Base-by-base conservation (phyloP, 2,329 filamentous ascomycete species). In the Madurella fahalii region DNA sequence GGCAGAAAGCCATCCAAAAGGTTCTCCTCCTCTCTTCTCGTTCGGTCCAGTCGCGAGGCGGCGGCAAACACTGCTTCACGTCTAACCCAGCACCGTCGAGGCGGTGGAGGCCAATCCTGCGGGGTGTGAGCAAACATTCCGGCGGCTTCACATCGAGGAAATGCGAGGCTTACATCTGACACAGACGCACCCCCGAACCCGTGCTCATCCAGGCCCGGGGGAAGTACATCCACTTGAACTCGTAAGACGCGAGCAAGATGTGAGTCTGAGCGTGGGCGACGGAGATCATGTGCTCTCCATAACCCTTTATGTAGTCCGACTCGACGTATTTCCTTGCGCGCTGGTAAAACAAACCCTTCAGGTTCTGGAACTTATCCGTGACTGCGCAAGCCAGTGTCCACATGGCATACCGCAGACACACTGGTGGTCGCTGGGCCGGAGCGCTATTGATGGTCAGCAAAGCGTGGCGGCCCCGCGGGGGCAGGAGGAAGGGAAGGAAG, bases 161-260 rank as follows among this genome's bases (percentile, higher is more conserved):
- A 20, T 5, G 4, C 3, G 32, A 25, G 17, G 69, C 80, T 69
- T 68, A 84, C 93, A 97, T 96, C 65, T 95, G 87, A 48, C 83
- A 83, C 51, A 97, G 72, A 48, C 93, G 82, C n/a, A 87, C 83
- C 4, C 87, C 87, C 58, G 89, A 80, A 18, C 93, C 94, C 2
- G 89, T 87, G 62, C 89, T 96, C 74, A 96, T 84, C 94, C 94
- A 97, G 1, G 94, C 94, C 61, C 94, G 79, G 1, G 94, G 93
- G 64, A 97, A 97, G 69, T 91, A 95, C 89, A 97, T 96, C 80
- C 89, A 88, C 73, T 93, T 96, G 77, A 96, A 97, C 70, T 99
- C 94, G 65, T 95, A 96, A 0, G 82, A 84, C 5, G 85, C 83
- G 46, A 95, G 78, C 17, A 97, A 75, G 25, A 85, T 77, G 79